Conservation (phyloP, 225 moss, liverwort and hornwort species). For the Polytrichum commune region DNA sequence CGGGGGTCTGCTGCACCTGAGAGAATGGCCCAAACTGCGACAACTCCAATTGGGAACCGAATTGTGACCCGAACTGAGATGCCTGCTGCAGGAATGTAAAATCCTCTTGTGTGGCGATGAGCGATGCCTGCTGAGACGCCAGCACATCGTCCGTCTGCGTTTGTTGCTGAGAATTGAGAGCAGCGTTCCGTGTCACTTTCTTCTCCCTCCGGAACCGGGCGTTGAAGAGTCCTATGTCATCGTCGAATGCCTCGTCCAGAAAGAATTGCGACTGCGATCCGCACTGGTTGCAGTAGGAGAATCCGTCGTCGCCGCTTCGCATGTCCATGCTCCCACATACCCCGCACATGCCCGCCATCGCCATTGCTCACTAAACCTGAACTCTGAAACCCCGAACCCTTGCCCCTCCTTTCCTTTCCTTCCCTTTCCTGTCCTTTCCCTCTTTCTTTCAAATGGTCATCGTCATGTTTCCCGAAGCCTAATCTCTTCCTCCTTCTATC, state of each 20-base stretch:
- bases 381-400: neutral
- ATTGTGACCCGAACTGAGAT: constrained; percentile 14
- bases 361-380: neutral
- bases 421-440: too few relatives aligned
- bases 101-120: constrained; percentile 29
- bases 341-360: constrained; percentile 60
- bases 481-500: too few relatives aligned
- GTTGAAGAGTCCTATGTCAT: constrained; percentile 61
- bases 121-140: constrained; percentile 12
- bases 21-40: constrained; percentile 19
- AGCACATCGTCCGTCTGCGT: neutral
- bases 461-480: too few relatives aligned
- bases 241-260: constrained; percentile 79
- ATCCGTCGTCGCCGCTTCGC: constrained; percentile 54
- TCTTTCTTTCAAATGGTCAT: too few relatives aligned
- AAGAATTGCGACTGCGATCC: constrained; percentile 70
- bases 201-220: constrained; percentile 51
- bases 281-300: constrained; percentile 66
- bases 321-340: constrained; percentile 70
- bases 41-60: constrained; percentile 2
- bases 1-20: constrained; percentile 19
- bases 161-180: constrained; percentile 15
- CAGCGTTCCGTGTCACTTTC: constrained; percentile 44
- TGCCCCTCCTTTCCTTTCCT: too few relatives aligned
- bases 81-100: constrained; percentile 35